Base-by-base conservation (phyloP, 1,139 yeast genomes). In the Meyerozyma sp. region DNA sequence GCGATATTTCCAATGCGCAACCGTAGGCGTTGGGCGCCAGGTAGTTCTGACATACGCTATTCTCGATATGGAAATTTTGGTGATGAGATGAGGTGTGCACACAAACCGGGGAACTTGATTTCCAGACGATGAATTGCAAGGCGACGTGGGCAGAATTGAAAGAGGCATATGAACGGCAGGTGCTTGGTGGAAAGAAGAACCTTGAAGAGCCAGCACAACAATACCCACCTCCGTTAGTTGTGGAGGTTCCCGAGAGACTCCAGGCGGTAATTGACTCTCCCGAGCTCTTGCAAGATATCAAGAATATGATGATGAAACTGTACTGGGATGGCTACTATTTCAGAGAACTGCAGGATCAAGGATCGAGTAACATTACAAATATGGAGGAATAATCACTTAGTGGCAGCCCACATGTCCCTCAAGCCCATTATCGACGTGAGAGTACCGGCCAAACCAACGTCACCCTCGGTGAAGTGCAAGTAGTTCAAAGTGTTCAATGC, bases 391-490 rank as follows among this genome's bases (percentile, higher is more conserved):
- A 37, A 27, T 27, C 18, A 36, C 39, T 42, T 42, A 9, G 65
- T 61, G 36, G 70, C 55, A 26, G 53, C 66, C 93, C 93, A 91
- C 51, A 85, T 67, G 55, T 87, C 90, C 58, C 75, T 77, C 48
- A 88, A 72, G 34, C 96, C 96, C 66, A 90, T 70, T 45, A 83
- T 49, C 36, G 96, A 84, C 28, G 97, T 89, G 49, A 87, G 69
- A 29, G 85, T 75, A 62, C 98, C 98, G 40, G 94, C 91, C 50
- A 84, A 69, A 41, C 96, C 97, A 44, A 89, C 78, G 41, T 84
- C 75, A 42, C 95, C 95, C 55, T 91, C 97, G 60, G 84, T 81
- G 55, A 77, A 71, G 57, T 74, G 73, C 56, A 85, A 70, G 63
- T 72, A 66, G 47, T 78, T 73, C 63, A 88, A 75, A 41, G 83